Evolutionary conservation across 139 green algal species (phyloP).

Genomic region (Yamagishiella unicocca): DNA sequence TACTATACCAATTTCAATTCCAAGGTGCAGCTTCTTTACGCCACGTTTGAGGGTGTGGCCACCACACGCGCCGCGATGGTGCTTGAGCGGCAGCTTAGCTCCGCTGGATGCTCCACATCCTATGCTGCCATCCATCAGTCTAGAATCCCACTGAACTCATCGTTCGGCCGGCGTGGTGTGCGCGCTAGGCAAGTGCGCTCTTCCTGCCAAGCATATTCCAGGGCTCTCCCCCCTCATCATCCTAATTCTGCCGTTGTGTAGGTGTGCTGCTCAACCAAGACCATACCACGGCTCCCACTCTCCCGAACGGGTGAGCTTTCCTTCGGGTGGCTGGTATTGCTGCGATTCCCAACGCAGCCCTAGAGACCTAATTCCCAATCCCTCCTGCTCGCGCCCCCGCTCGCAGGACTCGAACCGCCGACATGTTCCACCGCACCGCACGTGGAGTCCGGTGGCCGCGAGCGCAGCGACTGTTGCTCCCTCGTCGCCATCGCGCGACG

Average conservation of each 20-base stretch:
- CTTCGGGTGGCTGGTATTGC: no score
- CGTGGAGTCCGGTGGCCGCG: neutral
- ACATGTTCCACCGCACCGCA: neutral
- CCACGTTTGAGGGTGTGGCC: neutral
- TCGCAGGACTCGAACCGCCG: neutral
- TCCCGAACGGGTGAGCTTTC: neutral
- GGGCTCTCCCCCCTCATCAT: neutral
- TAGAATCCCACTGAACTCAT: neutral
- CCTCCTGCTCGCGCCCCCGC: neutral
- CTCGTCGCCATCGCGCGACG: neutral
- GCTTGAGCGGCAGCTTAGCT: slow-evolving; percentile 1
- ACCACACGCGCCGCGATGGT: neutral
- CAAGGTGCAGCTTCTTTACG: neutral
- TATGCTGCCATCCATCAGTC: neutral
- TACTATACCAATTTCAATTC: neutral
- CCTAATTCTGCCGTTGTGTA: neutral
- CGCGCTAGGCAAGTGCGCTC: neutral
- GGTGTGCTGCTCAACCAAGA: neutral
- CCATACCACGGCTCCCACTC: neutral
- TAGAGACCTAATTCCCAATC: neutral
- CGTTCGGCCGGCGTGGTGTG: neutral
- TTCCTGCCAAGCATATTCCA: neutral
- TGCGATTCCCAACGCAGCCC: no score
- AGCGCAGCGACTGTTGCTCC: neutral
- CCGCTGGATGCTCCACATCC: slow-evolving; percentile 11